Base-by-base conservation (phyloP, 257 asterid species). In the Avicennia marina region DNA sequence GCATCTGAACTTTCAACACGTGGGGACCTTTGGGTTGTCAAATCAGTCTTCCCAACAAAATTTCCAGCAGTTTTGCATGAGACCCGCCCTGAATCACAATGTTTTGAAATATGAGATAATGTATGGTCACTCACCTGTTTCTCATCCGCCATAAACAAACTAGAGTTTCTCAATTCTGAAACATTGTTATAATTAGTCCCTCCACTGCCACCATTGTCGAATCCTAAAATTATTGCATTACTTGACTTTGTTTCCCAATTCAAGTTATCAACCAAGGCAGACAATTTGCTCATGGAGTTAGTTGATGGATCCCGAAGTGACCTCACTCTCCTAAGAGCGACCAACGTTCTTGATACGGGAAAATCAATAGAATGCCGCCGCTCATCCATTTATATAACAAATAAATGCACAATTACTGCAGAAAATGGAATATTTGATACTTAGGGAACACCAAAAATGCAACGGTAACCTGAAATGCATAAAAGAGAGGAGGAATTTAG, bases 261-360 rank as follows among this genome's bases (percentile, higher is more conserved):
- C 63, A 72, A 56, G 68, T 67, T 72, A 51, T 83, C 94, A 13
- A 77, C 72, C 19, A 76, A 66, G 39, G 86, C 46, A 15, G 86
- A 71, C 18, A 83, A 73, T 71, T 78, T 86, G 77, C 85, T 82
- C 65, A 72, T 66, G 3, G 94, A 80, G 65, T 79, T 83, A 6
- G 97, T 89, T 1, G 93, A 74, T 51, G 95, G 97, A 57, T 89
- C 97, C n/a, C 97, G 78, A 54, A 89, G 94, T 16, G 97, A 89
- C 77, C 87, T 86, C 66, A 86, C 97, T 78, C 95, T 71, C 65
- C 93, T 73, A 11, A 89, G 88, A 27, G 94, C 97, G 17, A 86
- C 72, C 65, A 89, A 62, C 4, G 93, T 53, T 73, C 75, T 80
- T 7, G 95, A 72, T 60, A 89, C 65, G 48, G 97, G 97, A 73